These are phyloP conservation scores for Aspergillus nomiae DNA, from an alignment of 2,329 filamentous ascomycete species.

Conservation along the genomic window DNA sequence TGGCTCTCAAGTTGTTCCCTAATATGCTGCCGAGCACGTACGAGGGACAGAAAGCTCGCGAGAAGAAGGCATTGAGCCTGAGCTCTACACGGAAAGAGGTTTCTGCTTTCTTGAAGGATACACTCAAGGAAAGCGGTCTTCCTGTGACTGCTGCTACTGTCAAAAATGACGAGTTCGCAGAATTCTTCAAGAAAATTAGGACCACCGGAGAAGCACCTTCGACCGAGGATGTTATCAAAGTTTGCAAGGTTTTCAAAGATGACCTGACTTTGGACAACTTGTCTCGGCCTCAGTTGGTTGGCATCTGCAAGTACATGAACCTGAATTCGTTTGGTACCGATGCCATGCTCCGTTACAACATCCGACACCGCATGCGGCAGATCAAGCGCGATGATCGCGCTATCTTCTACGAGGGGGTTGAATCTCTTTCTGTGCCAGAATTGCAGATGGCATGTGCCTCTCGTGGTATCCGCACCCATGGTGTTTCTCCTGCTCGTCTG, in stretches of 20 bases:
- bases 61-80: constrained; percentile 79
- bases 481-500: constrained; percentile 83
- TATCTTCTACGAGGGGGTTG: constrained; percentile 91
- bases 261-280: constrained; percentile 96
- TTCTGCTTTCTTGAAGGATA: constrained; percentile 83
- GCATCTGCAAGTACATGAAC: constrained; percentile 98
- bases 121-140: constrained; percentile 88
- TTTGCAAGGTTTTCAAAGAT: constrained; percentile 98
- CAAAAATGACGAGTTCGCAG: constrained; percentile 89
- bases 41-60: constrained; percentile 86
- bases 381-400: constrained; percentile 97
- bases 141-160: constrained; percentile 81
- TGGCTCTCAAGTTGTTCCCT: constrained; percentile 93
- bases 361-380: constrained; percentile 96
- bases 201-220: constrained; percentile 89
- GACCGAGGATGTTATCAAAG: constrained; percentile 90
- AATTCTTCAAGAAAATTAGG: constrained; percentile 96
- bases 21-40: constrained; percentile 97
- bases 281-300: constrained; percentile 90
- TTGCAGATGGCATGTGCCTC: constrained; percentile 89
- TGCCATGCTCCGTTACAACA: constrained; percentile 94
- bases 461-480: constrained; percentile 88
- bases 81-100: constrained; percentile 91
- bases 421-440: constrained; percentile 88
- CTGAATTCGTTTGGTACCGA: constrained; percentile 96